Conservation (phyloP, 495 filamentous ascomycete species). For the Talaromyces wortmannii region DNA sequence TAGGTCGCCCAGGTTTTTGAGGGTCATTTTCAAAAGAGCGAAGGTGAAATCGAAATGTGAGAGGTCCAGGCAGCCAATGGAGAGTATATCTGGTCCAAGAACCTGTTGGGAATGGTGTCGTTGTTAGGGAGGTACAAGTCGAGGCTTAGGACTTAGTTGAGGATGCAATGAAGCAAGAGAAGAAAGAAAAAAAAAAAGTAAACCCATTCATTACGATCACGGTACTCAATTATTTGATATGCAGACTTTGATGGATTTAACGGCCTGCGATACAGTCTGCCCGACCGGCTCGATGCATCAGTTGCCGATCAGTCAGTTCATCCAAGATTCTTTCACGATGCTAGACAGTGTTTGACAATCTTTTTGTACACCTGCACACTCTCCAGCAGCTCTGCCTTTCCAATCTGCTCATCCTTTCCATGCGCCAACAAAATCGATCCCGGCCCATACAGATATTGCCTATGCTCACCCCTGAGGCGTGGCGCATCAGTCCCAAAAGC, state of each 20-base stretch:
- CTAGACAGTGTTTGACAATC: slow-evolving; percentile 28
- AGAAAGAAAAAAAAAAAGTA: neutral
- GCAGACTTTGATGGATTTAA: slow-evolving; percentile 1
- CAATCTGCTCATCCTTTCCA: slow-evolving; percentile 65
- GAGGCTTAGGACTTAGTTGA: neutral
- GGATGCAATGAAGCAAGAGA: neutral
- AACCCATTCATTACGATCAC: slow-evolving; percentile 1
- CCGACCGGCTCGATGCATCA: neutral
- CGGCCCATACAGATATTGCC: slow-evolving; percentile 73
- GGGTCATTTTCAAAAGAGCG: neutral
- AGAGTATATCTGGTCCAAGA: neutral
- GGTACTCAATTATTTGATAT: neutral
- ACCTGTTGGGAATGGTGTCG: neutral
- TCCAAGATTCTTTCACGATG: neutral
- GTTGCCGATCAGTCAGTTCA: neutral
- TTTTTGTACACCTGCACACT: slow-evolving; percentile 60
- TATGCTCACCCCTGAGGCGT: slow-evolving; percentile 36
- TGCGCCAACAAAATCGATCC: slow-evolving; percentile 77
- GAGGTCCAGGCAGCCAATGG: neutral
- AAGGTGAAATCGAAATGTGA: slow-evolving; percentile 1
- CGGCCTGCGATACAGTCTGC: slow-evolving; percentile 1
- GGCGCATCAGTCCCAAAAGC: slow-evolving; percentile 84
- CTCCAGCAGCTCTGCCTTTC: slow-evolving; percentile 53
- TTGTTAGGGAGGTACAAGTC: slow-evolving; percentile 1
- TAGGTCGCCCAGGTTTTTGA: slow-evolving; percentile 1